Evolutionary conservation across 768 basidiomycete species (phyloP).

Genomic region (Fistulinella prunicolor): DNA sequence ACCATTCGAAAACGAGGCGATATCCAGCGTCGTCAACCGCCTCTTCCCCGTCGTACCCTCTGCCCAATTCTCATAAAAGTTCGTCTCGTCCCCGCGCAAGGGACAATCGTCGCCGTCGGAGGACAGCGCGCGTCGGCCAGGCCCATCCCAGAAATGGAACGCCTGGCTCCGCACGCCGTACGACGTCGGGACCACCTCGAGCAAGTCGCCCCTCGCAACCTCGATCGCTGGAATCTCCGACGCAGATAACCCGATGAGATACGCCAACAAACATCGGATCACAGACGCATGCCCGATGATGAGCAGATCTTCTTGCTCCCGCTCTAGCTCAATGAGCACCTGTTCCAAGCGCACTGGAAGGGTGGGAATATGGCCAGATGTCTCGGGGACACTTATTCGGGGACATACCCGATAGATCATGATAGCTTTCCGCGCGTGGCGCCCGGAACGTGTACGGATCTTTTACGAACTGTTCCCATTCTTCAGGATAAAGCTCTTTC

Average conservation of each 20-base stretch:
- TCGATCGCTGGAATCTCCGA: conserved; percentile 98
- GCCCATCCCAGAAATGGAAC: conserved; percentile 91
- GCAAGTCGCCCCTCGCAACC: conserved; percentile 92
- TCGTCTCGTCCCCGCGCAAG: conserved; percentile 56
- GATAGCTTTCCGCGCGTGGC: conserved; percentile 95
- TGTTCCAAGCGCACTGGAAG: conserved; percentile 88
- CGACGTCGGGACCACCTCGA: conserved; percentile 87
- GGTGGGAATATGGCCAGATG: background rate
- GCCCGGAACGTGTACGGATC: conserved; percentile 94
- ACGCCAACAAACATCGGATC: conserved; percentile 92
- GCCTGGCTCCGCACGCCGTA: conserved; percentile 90
- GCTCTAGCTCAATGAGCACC: conserved; percentile 88
- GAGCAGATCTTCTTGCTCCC: conserved; percentile 89
- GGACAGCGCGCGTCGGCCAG: conserved; percentile 53
- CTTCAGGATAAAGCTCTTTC: conserved; percentile 84
- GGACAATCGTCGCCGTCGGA: conserved; percentile 34
- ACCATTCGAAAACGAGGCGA: conserved; percentile 23
- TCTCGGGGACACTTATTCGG: background rate
- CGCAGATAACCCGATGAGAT: conserved; percentile 90
- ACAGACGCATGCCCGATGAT: conserved; percentile 98
- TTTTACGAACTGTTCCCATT: conserved; percentile 88
- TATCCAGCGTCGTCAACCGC: conserved; percentile 31
- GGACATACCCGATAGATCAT: conserved; percentile 85
- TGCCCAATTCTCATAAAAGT: conserved; percentile 89
- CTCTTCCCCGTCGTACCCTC: conserved; percentile 68